Evolutionary conservation across 2,329 filamentous ascomycete species (phyloP).

Genomic region (Curvularia sp.): DNA sequence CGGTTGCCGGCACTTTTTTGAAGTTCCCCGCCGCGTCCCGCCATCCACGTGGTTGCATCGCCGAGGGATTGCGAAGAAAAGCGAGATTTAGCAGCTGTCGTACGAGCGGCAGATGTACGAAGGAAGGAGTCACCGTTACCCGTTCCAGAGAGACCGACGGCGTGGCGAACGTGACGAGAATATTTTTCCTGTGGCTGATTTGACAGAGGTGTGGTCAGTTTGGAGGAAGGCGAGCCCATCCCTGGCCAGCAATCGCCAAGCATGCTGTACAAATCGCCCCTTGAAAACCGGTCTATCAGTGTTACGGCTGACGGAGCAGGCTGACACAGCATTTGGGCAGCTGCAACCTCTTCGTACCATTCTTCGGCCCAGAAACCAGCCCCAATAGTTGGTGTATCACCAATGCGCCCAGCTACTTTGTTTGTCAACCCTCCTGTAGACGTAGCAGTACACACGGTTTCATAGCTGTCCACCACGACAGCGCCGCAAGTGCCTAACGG

Average conservation of each 20-base stretch:
- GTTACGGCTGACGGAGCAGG: constrained; percentile 21
- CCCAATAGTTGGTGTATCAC: constrained; percentile 83
- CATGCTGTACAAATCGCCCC: constrained; percentile 55
- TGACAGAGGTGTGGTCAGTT: neutral
- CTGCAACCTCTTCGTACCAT: constrained; percentile 61
- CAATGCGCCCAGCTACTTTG: constrained; percentile 83
- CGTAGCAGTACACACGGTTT: constrained; percentile 72
- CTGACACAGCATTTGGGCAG: constrained; percentile 31
- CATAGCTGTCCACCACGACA: constrained; percentile 79
- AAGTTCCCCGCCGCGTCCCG: constrained; percentile 75
- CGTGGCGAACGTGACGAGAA: constrained; percentile 38
- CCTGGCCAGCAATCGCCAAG: constrained; percentile 68
- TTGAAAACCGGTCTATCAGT: constrained; percentile 36
- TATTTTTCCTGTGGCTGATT: constrained; percentile 9
- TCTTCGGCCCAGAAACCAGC: constrained; percentile 92
- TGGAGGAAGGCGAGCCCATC: constrained; percentile 46
- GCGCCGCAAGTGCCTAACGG: constrained; percentile 86
- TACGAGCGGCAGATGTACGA: constrained; percentile 72
- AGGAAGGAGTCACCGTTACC: constrained; percentile 92
- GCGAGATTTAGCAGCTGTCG: constrained; percentile 74
- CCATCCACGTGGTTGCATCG: constrained; percentile 68
- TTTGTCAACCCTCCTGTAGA: constrained; percentile 84
- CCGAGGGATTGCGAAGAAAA: constrained; percentile 64
- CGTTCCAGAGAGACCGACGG: constrained; percentile 74
- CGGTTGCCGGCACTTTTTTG: constrained; percentile 75